A percentile compares a stretch with the other conserved stretches of the same genome.
phyloP scores from a whole-genome alignment of 257 asterid species.

The Fraxinus americana region DNA sequence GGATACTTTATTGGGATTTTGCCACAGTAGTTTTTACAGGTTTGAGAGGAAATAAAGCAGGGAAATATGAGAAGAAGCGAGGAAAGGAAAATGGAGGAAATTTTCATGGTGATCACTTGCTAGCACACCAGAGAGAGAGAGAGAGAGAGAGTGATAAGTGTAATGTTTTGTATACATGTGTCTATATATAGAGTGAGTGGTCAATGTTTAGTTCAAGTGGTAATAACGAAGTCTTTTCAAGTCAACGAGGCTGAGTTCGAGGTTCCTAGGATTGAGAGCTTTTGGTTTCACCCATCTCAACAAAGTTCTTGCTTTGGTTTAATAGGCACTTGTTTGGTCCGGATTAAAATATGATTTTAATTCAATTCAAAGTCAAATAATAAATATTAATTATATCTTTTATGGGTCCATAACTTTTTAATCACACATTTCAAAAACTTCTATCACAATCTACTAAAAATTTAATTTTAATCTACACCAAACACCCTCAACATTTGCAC shows the following conservation, averaged over 20 bases:
- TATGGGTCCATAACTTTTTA: too few species aligned
- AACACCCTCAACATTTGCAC: not conserved
- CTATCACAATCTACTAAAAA: too few species aligned
- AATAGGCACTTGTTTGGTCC: not conserved
- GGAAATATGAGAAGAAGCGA: conserved; percentile 38
- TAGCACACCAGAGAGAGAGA: conserved; percentile 11
- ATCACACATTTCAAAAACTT: too few species aligned
- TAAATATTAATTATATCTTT: too few species aligned
- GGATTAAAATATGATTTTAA: too few species aligned
- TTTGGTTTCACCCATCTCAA: conserved; percentile 25
- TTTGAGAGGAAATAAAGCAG: conserved; percentile 42
- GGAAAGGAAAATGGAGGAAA: conserved; percentile 24
- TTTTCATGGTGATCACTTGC: conserved; percentile 30
- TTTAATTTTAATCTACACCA: too few species aligned
- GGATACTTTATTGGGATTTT: conserved; percentile 64
- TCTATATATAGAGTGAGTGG: not conserved
- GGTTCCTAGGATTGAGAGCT: conserved; percentile 7
- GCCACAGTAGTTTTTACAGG: conserved; percentile 71
- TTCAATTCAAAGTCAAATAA: too few species aligned
- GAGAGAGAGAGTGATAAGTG: conserved; percentile 2
- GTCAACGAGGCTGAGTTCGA: too few species aligned
- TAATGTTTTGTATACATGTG: conserved; percentile 23
- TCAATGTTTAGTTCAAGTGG: too few species aligned
- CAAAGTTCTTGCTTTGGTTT: not conserved
- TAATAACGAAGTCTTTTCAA: too few species aligned